Conservation (phyloP, 1,139 yeast species). For the Saccharomyces hybrid region DNA sequence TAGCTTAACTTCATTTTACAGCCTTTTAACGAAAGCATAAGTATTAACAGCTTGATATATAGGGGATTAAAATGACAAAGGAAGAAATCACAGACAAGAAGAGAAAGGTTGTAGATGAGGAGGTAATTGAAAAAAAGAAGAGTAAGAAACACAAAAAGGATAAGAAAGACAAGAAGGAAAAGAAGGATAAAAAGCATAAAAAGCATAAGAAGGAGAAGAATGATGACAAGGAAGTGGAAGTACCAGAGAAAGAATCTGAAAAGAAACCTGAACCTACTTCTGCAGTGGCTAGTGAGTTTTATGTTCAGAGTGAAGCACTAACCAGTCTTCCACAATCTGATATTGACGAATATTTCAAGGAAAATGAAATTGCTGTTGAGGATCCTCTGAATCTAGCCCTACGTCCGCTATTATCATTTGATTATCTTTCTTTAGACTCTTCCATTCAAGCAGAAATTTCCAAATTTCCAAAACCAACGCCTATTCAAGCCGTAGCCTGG, state of each 20-base stretch:
- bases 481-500: constrained; percentile 96
- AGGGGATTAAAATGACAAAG: constrained; percentile 35
- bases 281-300: constrained; percentile 8
- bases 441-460: constrained; percentile 50
- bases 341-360: constrained; percentile 52
- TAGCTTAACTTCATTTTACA: not conserved
- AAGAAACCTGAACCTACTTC: constrained; percentile 5
- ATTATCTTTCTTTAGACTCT: constrained; percentile 49
- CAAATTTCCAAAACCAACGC: constrained; percentile 84
- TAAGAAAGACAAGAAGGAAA: constrained; percentile 31
- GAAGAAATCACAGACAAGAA: constrained; percentile 39
- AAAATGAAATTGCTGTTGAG: constrained; percentile 74
- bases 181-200: constrained; percentile 25
- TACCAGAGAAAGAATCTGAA: constrained; percentile 7
- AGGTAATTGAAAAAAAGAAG: constrained; percentile 29
- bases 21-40: not conserved
- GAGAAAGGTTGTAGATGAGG: constrained; percentile 28
- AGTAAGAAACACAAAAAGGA: constrained; percentile 39
- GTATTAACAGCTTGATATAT: not conserved
- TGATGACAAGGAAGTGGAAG: constrained; percentile 13
- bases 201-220: constrained; percentile 17
- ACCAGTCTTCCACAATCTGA: constrained; percentile 42
- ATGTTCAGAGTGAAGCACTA: constrained; percentile 26
- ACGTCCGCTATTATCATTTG: constrained; percentile 67
- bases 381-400: constrained; percentile 48